Base-by-base conservation (phyloP, 2,329 filamentous ascomycete species). In the Apiospora koreana region DNA sequence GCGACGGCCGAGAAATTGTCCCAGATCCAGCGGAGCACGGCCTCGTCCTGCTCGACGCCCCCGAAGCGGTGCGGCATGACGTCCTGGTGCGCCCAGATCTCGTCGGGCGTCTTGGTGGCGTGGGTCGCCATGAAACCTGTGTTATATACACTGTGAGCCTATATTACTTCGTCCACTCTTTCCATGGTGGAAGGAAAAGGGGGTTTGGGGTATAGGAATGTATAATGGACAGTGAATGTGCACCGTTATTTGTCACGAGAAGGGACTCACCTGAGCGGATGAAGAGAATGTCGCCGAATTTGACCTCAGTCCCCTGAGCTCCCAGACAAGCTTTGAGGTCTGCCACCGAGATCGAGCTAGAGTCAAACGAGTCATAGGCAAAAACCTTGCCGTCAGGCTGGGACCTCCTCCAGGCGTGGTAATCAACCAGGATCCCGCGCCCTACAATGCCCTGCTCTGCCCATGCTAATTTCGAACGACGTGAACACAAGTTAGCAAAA, bases 321-420 rank as follows among this genome's bases (percentile, higher is more conserved):
- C 77, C 75, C 0, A 85, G 82, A 58, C 85, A 83, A 5, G 80
- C 79, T 68, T 83, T 78, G 1, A 88, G 75, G 21, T 85, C 81
- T 1, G 74, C 72, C 2, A 84, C 73, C 69, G 73, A 83, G 81
- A 80, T 79, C 0, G 23, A 79, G 74, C 41, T 75, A 0, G 79
- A 77, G 23, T 79, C 78, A 73, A 77, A 84, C 8, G 54, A 62
- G 35, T 76, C 72, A 0, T 77, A 67, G 2, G 72, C 35, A 2
- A 72, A 2, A 6, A 67, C 68, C 21, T 73, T 68, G 0, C 68
- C 54, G 2, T 70, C 31, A 7, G 74, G 70, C 78, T 76, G 76
- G 85, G 83, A 72, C 86, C 86, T 75, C 89, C 88, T 42, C 68
- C 68, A 69, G 25, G 28, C 25, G 21, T 66, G 43, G 42, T 65